Evolutionary conservation across 441 rosid species (phyloP), one percentile per base, ranked within the genome.

Genomic region (Pelargonium cotyledonis): DNA sequence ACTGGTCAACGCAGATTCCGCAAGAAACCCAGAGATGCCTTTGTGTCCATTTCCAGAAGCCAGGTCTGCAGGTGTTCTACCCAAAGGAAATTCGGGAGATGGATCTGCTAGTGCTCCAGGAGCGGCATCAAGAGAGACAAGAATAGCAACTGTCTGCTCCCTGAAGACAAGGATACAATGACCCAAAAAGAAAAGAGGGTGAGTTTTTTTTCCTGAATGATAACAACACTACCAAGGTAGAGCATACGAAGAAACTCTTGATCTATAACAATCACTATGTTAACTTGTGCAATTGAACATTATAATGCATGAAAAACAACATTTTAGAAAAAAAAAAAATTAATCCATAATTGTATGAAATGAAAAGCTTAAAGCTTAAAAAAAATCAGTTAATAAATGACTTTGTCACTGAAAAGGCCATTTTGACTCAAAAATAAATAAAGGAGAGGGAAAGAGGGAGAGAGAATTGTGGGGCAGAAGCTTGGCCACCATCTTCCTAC

Each of bases 11-110:
- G 84, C 77, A 76, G 80, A 89, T 70, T 88, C 97, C 16, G 97
- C 95, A 69, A 93, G 98, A 78, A 80, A 93, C 64, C 91, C 98
- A 18, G 96, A 86, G 61, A 90, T 92, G 75, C 98, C 98, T 85
- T 89, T 92, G 82, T 90, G 90, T 38, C 96, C 94, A 68, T 84
- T 88, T 57, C 81, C 81, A 65, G 90, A 88, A 66, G 98, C 98
- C 49, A 93, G 79, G 75, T 93, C 98, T 38, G 98, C 91, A 67
- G 98, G 89, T 68, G 96, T 85, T 79, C 83, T 82, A 72, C 90
- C 89, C 16, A 79, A 63, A 64, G 91, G 88, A 73, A 80, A 81
- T 76, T 76, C 70, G 43, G 95, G 92, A 40, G 87, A 82, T 53
- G 98, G 98, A 75, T 93, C 92, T 18, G 93, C 85, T 68, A 90